Base-by-base conservation (phyloP, 352 stramenopile genomes). In the Globisporangium cystogenes region DNA sequence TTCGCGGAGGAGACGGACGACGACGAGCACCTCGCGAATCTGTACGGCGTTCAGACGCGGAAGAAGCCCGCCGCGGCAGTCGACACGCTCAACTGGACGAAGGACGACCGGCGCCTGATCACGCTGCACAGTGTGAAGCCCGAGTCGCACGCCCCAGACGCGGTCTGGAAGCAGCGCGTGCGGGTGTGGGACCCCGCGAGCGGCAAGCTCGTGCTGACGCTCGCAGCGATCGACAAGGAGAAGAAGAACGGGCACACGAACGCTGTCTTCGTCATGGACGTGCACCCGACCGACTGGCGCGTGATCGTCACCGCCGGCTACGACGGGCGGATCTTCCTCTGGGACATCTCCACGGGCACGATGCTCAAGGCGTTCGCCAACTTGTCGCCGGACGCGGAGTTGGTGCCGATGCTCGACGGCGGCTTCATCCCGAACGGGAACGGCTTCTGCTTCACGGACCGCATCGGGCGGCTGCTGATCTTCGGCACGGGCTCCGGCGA, bases 291-390 rank as follows among this genome's bases (percentile, higher is more conserved):
- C 1, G 75, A 93, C 57, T 83, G 72, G 70, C 67, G 68, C 26
- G 79, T 96, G 35, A 55, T 93, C 15, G 64, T 95, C 20, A 95
- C 83, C 16, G 84, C 74, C 45, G 86, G 86, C 5, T 87, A 95
- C 48, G 86, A 96, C 55, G 81, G 83, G 1, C 77, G 82, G 15
- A 72, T 96, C 14, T 87, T 83, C 36, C 55, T 95, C 31, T 96
- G 86, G 86, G 79, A 95, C 60, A 90, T 95, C 18, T 74, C 79
- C 8, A 73, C 71, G 0, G 82, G 81, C 7, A 62, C 64, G 37
- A 74, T 88, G 58, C 53, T 91, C 33, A 83, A 85, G 47, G 67
- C 67, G 1, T 90, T 83, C 43, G 70, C 57, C 23, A 90, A 87
- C 40, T 56, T 76, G 20, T 80, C 76, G 12, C 67, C 69, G 0